Conservation (phyloP, 345 rosid genomes). For the Rhizophora mangle region DNA sequence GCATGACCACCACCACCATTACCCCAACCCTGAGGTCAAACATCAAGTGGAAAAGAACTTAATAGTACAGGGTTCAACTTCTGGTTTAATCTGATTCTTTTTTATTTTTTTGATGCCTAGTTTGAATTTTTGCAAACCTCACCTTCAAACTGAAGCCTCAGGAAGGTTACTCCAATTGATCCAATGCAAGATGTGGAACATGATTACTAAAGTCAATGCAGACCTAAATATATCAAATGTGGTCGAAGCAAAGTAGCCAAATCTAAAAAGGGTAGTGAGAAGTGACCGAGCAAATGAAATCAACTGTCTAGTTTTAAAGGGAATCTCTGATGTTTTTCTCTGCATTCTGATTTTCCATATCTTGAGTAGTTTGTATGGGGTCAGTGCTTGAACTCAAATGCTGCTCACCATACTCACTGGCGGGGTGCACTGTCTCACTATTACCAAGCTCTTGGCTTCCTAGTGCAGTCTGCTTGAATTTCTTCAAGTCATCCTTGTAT, state of each 20-base stretch:
- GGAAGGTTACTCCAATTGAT: background rate
- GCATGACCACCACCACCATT: too few relatives aligned
- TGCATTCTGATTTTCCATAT: conserved; percentile 11
- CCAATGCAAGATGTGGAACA: too few relatives aligned
- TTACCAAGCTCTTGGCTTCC: conserved; percentile 19
- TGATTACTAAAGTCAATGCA: too few relatives aligned
- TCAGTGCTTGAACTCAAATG: conserved; percentile 13
- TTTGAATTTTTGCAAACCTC: background rate
- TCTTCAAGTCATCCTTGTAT: conserved; percentile 24
- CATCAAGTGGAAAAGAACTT: too few relatives aligned
- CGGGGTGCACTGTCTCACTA: conserved; percentile 11
- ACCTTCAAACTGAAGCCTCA: background rate
- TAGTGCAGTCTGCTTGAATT: conserved; percentile 22
- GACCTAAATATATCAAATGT: too few relatives aligned
- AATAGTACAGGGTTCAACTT: too few relatives aligned
- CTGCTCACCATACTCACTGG: conserved; percentile 11
- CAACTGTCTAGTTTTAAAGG: conserved; percentile 2
- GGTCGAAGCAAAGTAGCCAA: too few relatives aligned
- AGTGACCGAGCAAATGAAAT: background rate
- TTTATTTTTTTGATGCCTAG: background rate
- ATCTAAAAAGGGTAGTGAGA: background rate
- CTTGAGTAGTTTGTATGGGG: conserved; percentile 13
- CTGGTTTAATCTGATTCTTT: too few relatives aligned
- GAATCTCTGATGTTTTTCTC: conserved; percentile 6
- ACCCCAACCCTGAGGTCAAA: too few relatives aligned